Base-by-base conservation (phyloP, 2,329 filamentous ascomycete genomes). In the Diaporthe velutina region DNA sequence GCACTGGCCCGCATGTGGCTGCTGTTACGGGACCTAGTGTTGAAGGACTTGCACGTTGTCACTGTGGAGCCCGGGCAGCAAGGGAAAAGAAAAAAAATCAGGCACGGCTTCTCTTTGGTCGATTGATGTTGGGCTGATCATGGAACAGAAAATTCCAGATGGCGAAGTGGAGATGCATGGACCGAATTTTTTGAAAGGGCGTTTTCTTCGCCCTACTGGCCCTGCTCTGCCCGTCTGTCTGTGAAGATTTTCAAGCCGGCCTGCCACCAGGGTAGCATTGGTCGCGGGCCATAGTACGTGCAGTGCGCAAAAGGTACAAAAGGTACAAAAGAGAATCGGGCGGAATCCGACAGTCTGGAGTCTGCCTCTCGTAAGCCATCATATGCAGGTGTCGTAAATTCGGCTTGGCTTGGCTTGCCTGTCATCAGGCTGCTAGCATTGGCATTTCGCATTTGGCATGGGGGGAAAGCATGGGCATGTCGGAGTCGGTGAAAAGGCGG, bases 401-500 rank as follows among this genome's bases (percentile, higher is more conserved):
- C 54, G 54, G 33, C 57, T 71, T 48, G 68, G 52, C 68, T 50
- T 60, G 70, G 55, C 54, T 58, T 13, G 67, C 17, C n/a, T 71
- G 40, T 71, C 70, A 60, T 61, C 54, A 45, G 70, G 40, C 57
- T 71, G 40, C 52, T 35, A 22, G 42, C 28, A 58, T 48, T 73
- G 64, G 55, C 58, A 48, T 38, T 38, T 38, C 5, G 35, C 35
- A 38, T 54, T 13, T 25, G n/a, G 25, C n/a, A 15, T 54, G 12
- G 35, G 58, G n/a, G 15, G 38, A 9, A 13, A 22, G 33, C 50
- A 42, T 42, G 54, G 45, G 54, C 55, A 30, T 30, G 58, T 58
- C 38, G 60, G 60, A 55, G 73, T 74, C 68, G 74, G 70, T 61
- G 55, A 70, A 64, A 70, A 52, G 61, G 70, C 74, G 74, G 70